Conservation (phyloP, 176 grass and related monocot genomes). For the Oryza brachyantha region DNA sequence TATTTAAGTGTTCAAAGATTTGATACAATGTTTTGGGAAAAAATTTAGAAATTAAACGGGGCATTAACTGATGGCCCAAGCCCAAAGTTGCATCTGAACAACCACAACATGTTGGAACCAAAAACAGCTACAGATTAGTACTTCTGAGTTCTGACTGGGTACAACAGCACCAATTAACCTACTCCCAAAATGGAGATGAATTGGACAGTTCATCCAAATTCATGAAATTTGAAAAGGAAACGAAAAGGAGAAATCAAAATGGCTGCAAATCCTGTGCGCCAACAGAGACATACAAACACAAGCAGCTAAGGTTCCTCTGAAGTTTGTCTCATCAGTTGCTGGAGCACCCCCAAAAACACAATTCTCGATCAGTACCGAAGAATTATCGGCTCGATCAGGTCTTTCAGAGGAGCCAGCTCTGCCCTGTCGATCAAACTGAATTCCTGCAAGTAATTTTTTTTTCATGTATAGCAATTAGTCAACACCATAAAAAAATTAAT, state of each 20-base stretch:
- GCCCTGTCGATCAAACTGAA: constrained; percentile 70
- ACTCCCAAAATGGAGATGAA: constrained; percentile 30
- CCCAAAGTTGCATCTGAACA: neutral
- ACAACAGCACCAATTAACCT: constrained; percentile 8
- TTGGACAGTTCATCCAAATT: neutral
- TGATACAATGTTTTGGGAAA: too few species aligned
- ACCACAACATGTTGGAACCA: neutral
- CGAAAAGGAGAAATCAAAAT: neutral
- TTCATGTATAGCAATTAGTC: neutral
- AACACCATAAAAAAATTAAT: neutral
- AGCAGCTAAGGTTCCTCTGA: neutral
- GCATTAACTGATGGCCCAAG: too few species aligned
- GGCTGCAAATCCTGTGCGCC: neutral
- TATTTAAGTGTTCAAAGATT: too few species aligned
- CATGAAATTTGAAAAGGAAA: neutral
- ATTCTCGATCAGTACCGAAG: constrained; percentile 29
- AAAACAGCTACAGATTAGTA: neutral
- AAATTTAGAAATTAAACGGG: too few species aligned
- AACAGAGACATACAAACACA: neutral
- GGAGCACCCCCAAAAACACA: neutral
- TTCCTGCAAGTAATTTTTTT: constrained; percentile 48
- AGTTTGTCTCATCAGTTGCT: neutral
- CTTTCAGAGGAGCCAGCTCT: constrained; percentile 78
- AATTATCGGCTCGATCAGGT: constrained; percentile 71
- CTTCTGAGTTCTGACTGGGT: neutral